A percentile compares a stretch with the other conserved stretches of the same genome.
Evolutionary conservation across 176 grass and related monocot species (phyloP).

Genomic region (Bothriochloa decipiens): DNA sequence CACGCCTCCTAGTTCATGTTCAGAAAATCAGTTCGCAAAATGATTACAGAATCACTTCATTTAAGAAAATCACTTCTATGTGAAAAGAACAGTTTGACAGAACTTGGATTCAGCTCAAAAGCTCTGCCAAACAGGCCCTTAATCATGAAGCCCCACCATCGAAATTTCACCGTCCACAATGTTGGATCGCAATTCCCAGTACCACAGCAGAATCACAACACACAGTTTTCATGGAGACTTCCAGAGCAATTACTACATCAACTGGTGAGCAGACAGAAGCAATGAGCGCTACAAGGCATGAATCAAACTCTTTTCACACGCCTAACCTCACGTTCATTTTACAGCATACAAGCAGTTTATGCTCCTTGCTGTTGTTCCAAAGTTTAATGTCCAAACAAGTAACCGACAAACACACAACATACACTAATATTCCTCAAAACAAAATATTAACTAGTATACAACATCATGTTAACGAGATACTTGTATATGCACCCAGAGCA

Average conservation of each 20-base stretch:
- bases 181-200: not conserved
- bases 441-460: slow-evolving; percentile 41
- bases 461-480: slow-evolving; percentile 10
- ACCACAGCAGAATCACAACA: too few relatives aligned
- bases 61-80: not conserved
- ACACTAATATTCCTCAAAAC: slow-evolving; percentile 12
- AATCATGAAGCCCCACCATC: too few relatives aligned
- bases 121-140: too few relatives aligned
- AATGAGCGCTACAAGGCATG: slow-evolving; percentile 7
- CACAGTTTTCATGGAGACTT: not conserved
- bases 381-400: not conserved
- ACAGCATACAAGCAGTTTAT: not conserved
- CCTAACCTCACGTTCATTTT: slow-evolving; percentile 18
- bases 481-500: slow-evolving; percentile 45
- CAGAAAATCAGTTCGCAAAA: not conserved
- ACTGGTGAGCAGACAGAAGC: slow-evolving; percentile 6
- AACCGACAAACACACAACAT: not conserved
- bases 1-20: too few relatives aligned
- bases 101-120: too few relatives aligned
- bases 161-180: not conserved
- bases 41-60: not conserved
- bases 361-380: slow-evolving; percentile 4
- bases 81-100: too few relatives aligned
- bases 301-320: slow-evolving; percentile 13
- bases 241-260: slow-evolving; percentile 10